Base-by-base conservation (phyloP, 1,284 basidiomycete species). In the Lentinus polychrous region DNA sequence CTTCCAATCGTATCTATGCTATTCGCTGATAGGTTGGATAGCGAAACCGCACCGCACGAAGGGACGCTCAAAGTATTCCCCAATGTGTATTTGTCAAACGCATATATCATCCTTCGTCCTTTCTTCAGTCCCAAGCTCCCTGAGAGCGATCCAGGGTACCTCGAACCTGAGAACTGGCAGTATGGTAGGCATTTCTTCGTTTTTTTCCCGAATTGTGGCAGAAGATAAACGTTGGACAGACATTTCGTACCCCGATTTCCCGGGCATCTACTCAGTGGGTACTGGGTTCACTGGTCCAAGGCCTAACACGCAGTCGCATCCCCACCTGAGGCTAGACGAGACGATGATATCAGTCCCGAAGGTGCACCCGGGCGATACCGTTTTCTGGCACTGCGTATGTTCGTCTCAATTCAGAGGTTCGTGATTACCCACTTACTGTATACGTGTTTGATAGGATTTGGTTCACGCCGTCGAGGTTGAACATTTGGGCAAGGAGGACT, bases 41-140 rank as follows among this genome's bases (percentile, higher is more conserved):
- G 81, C 55, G 76, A 83, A 57, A 91, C 83, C 0, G 82, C 73
- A 0, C 86, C 88, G 0, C 75, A 71, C 1, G 77, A 94, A 60
- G 90, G 92, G 12, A 94, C 91, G 0, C 70, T 94, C 2, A 74
- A 71, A 55, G 84, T 93, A 11, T 91, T 89, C 65, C 90, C 91
- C 0, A 74, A 85, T 55, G 70, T 94, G 8, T 58, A 75, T 7
- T 71, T 91, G 18, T 81, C 84, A 8, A 89, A 88, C 45, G 81
- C 88, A 0, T 94, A 94, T 64, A 78, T 78, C 50, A 84, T 93
- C 20, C 72, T 95, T 2, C 78, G 91, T 1, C 91, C 91, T 0
- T 90, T 95, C 71, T 93, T 94, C 76, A 73, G 69, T 18, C 76
- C 73, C 2, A 66, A 66, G 8, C 68, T 60, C 7, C 63, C 67